Conservation (phyloP, 257 asterid species). For the Solanum chmielewskii region DNA sequence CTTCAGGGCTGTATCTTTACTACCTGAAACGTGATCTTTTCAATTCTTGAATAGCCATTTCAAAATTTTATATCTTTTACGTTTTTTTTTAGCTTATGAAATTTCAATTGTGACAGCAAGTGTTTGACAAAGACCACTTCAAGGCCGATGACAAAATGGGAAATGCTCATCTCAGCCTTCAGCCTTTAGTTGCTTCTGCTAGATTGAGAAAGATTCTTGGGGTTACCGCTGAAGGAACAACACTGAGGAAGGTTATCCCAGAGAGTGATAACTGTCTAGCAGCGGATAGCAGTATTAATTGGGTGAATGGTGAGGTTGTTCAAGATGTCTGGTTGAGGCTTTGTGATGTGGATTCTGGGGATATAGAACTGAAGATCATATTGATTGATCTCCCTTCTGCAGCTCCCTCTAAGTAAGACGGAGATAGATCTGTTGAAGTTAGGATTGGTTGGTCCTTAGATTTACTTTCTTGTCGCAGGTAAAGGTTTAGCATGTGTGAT, state of each 20-base stretch:
- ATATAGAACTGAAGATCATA: conserved; percentile 27
- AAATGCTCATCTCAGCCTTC: conserved; percentile 27
- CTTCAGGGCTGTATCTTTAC: not conserved
- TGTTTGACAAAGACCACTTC: conserved; percentile 39
- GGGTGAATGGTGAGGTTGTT: conserved; percentile 24
- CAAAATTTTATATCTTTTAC: not conserved
- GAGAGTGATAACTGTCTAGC: conserved; percentile 38
- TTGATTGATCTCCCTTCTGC: conserved; percentile 14
- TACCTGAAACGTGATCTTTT: not conserved
- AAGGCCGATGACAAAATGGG: conserved; percentile 49
- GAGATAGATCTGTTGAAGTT: not conserved
- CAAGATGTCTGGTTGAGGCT: conserved; percentile 42
- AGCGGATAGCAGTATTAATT: conserved; percentile 27
- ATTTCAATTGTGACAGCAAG: conserved; percentile 20
- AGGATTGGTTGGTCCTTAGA: not conserved
- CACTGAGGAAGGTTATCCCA: conserved; percentile 34
- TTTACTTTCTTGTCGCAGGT: not conserved
- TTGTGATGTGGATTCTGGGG: conserved; percentile 35
- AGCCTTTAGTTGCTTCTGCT: conserved; percentile 30
- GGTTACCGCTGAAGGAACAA: conserved; percentile 17
- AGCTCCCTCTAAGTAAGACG: conserved; percentile 9
- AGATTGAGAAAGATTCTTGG: conserved; percentile 33
- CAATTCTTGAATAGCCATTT: not conserved
- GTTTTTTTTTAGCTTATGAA: not conserved
- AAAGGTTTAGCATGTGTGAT: not conserved